phyloP scores from a whole-genome alignment of 2,329 filamentous ascomycete genomes.

The Talaromyces albobiverticillius region DNA sequence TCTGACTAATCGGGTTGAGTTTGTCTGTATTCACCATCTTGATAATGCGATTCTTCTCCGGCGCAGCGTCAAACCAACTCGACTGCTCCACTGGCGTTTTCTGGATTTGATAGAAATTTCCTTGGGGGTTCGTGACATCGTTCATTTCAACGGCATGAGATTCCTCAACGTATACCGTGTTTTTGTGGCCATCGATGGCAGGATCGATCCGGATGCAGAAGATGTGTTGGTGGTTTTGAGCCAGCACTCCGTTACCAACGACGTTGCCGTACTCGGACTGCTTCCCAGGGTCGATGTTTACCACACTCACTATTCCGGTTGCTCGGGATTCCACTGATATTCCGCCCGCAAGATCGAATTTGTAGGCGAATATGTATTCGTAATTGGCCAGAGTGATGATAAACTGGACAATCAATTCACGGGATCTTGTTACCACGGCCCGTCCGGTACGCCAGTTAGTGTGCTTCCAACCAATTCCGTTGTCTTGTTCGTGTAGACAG shows the following conservation, averaged over 20 bases:
- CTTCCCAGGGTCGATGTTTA: slow-evolving; percentile 60
- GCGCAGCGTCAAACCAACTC: slow-evolving; percentile 46
- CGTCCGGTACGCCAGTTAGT: slow-evolving; percentile 67
- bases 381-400: slow-evolving; percentile 72
- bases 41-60: slow-evolving; percentile 49
- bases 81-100: slow-evolving; percentile 48
- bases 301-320: slow-evolving; percentile 63
- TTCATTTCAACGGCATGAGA: slow-evolving; percentile 58
- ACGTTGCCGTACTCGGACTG: slow-evolving; percentile 64
- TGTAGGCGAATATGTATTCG: slow-evolving; percentile 69
- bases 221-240: slow-evolving; percentile 70
- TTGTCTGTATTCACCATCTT: slow-evolving; percentile 57
- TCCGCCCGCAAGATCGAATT: slow-evolving; percentile 69
- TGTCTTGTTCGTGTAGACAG: slow-evolving; percentile 69
- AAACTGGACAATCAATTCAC: slow-evolving; percentile 65
- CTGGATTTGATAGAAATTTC: slow-evolving; percentile 49
- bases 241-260: slow-evolving; percentile 65
- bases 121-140: slow-evolving; percentile 50
- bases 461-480: slow-evolving; percentile 68
- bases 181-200: slow-evolving; percentile 55
- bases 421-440: slow-evolving; percentile 60
- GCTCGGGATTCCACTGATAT: slow-evolving; percentile 65
- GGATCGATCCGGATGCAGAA: slow-evolving; percentile 66
- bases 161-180: slow-evolving; percentile 55
- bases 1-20: slow-evolving; percentile 53